Conservation (phyloP, 768 basidiomycete genomes). For the Boletus subparvulus region DNA sequence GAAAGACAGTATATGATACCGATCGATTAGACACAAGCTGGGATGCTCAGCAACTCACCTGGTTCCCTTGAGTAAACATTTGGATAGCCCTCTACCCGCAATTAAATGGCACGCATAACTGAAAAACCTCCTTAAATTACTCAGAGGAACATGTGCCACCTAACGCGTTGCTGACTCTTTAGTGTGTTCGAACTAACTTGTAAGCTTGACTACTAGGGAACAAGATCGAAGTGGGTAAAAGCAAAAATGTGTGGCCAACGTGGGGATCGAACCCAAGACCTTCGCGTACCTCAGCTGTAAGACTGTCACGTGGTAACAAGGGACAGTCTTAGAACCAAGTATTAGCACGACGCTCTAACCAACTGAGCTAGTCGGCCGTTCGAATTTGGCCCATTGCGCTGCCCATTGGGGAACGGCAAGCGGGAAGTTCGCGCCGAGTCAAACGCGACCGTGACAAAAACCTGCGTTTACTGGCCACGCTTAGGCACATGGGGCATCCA, state of each 20-base stretch:
- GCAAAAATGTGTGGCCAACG: slow-evolving; percentile 53
- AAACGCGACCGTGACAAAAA: no score
- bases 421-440: background rate
- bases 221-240: background rate
- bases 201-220: background rate
- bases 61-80: no score
- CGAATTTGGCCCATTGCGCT: accelerated
- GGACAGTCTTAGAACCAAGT: slow-evolving; percentile 2
- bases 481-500: background rate
- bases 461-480: background rate
- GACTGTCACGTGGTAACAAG: background rate
- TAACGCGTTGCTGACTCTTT: no score
- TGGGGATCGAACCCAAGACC: slow-evolving; percentile 82
- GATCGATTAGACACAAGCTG: no score
- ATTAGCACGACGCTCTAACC: slow-evolving; percentile 90
- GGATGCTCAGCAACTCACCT: no score
- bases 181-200: background rate
- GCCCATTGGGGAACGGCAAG: background rate
- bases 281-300: slow-evolving; percentile 46
- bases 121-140: no score
- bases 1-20: no score
- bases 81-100: no score
- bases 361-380: slow-evolving; percentile 86
- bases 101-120: no score
- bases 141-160: no score